A percentile compares a stretch with the other conserved stretches of the same genome.
Evolutionary conservation across 345 rosid species (phyloP).

Genomic region (Atalantia buxifolia): DNA sequence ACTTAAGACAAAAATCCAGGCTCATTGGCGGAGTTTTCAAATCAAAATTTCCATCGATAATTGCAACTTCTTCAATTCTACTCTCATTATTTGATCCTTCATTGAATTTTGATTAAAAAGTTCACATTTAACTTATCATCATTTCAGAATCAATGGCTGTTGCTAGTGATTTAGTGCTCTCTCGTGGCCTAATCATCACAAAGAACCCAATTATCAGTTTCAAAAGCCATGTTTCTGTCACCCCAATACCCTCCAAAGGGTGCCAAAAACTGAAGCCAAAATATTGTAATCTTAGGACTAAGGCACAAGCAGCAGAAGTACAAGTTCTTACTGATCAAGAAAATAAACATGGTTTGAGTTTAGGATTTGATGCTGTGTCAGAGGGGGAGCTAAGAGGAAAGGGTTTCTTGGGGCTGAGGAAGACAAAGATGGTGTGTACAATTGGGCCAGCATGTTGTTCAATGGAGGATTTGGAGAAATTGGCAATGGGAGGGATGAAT

Average conservation of each 20-base stretch:
- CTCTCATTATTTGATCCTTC: background rate
- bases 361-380: conserved; percentile 46
- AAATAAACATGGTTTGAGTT: conserved; percentile 18
- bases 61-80: background rate
- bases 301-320: conserved; percentile 33
- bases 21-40: conserved; percentile 32
- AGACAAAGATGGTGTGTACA: conserved; percentile 72
- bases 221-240: conserved; percentile 21
- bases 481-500: conserved; percentile 69
- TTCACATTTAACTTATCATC: background rate
- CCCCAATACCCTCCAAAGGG: background rate
- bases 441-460: conserved; percentile 68
- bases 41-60: conserved; percentile 5
- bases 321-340: conserved; percentile 21
- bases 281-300: background rate
- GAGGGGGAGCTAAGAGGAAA: conserved; percentile 56
- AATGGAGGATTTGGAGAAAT: conserved; percentile 49
- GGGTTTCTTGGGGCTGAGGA: conserved; percentile 70
- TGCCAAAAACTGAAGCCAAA: conserved; percentile 16
- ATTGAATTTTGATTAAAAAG: background rate
- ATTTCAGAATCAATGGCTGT: conserved; percentile 35
- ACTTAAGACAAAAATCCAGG: background rate
- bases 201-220: conserved; percentile 17
- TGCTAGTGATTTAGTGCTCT: conserved; percentile 25
- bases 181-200: conserved; percentile 9